Evolutionary conservation across 2,329 filamentous ascomycete species (phyloP).

Genomic region (Pyrenochaeta sp.): DNA sequence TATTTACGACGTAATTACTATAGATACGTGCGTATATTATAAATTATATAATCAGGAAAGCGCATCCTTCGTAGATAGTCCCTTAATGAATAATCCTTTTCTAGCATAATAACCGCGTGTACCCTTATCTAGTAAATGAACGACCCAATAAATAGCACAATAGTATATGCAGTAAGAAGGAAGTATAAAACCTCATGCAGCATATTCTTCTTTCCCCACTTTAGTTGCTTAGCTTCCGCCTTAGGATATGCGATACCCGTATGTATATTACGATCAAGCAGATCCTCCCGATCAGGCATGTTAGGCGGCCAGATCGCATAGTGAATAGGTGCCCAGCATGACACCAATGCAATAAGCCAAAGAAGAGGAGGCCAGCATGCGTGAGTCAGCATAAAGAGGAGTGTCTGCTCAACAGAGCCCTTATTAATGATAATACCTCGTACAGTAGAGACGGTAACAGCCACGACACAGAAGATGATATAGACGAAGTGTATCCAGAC

Average conservation of each 20-base stretch:
- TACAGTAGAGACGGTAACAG: constrained; percentile 6
- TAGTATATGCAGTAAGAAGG: constrained; percentile 8
- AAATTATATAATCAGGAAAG: too few species aligned
- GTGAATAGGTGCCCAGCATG: constrained; percentile 10
- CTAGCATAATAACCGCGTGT: too few species aligned
- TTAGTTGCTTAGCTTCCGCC: constrained; percentile 4
- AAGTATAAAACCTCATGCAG: constrained; percentile 9
- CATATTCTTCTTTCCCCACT: constrained; percentile 11
- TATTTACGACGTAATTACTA: too few species aligned
- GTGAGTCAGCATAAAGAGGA: constrained; percentile 12
- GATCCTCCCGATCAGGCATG: constrained; percentile 11
- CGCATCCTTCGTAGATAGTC: too few species aligned
- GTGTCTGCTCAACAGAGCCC: constrained; percentile 7
- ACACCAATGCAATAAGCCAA: constrained; percentile 7
- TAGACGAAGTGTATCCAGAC: constrained; percentile 8
- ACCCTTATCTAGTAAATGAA: constrained; percentile 8
- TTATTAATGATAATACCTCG: constrained; percentile 13
- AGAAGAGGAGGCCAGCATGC: constrained; percentile 14
- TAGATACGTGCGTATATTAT: too few species aligned
- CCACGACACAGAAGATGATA: constrained; percentile 8
- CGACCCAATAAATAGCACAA: constrained; percentile 6
- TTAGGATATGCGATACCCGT: constrained; percentile 12
- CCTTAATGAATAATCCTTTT: too few species aligned
- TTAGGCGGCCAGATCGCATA: constrained; percentile 12
- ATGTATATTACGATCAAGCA: constrained; percentile 3